Evolutionary conservation across 345 rosid species (phyloP).

Genomic region (Eucalyptus decipiens): DNA sequence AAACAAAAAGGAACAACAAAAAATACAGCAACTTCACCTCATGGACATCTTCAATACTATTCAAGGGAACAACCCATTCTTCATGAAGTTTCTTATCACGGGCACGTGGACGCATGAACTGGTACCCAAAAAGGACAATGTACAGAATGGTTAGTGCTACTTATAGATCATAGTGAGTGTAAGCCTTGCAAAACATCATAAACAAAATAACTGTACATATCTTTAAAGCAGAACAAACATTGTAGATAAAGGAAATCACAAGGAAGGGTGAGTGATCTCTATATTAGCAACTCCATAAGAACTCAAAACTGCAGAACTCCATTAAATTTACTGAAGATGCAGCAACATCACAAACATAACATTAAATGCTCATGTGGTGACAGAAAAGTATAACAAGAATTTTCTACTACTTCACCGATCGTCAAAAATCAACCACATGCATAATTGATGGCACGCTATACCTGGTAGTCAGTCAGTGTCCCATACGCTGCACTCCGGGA

Average conservation of each 20-base stretch:
- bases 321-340: not conserved
- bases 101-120: slow-evolving; percentile 78
- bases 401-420: not conserved
- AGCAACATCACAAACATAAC: not conserved
- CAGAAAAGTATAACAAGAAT: not conserved
- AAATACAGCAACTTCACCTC: slow-evolving; percentile 34
- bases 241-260: not conserved
- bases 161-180: not conserved
- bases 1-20: not conserved
- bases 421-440: not conserved
- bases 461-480: slow-evolving; percentile 84
- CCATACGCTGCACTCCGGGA: slow-evolving; percentile 82
- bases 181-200: not conserved
- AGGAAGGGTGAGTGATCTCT: not conserved
- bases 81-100: slow-evolving; percentile 87
- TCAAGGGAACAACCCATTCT: slow-evolving; percentile 80
- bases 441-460: not conserved
- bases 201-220: not conserved
- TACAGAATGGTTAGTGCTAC: not conserved
- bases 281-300: not conserved
- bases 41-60: slow-evolving; percentile 55
- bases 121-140: not conserved
- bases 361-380: not conserved
- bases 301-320: not conserved
- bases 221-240: not conserved